phyloP scores from a whole-genome alignment of 345 rosid genomes.

The Zanthoxylum bungeanum region DNA sequence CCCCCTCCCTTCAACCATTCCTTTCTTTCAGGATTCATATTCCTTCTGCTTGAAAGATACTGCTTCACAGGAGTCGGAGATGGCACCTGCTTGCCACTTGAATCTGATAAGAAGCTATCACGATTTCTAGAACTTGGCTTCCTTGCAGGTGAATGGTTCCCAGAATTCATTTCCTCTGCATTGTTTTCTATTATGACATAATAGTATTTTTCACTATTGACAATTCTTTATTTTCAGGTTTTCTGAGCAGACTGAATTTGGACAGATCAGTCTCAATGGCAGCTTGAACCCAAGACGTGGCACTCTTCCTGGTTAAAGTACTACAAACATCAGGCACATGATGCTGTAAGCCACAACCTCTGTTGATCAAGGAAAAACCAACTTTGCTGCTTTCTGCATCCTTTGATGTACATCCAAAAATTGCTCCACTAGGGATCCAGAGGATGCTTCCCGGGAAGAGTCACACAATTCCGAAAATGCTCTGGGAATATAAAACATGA shows the following conservation, averaged over 20 bases:
- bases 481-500: constrained; percentile 18
- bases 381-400: constrained; percentile 27
- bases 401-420: constrained; percentile 40
- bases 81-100: constrained; percentile 16
- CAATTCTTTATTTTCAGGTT: constrained; percentile 19
- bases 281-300: constrained; percentile 42
- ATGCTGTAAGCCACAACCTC: neutral
- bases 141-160: constrained; percentile 17
- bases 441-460: constrained; percentile 26
- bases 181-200: constrained; percentile 27
- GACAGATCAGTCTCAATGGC: constrained; percentile 35
- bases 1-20: constrained; percentile 19
- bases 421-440: constrained; percentile 29
- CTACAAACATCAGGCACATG: constrained; percentile 6
- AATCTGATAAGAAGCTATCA: neutral
- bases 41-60: constrained; percentile 13
- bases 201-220: constrained; percentile 14
- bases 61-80: constrained; percentile 15
- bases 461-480: constrained; percentile 35
- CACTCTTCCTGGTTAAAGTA: constrained; percentile 23
- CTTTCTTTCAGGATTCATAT: constrained; percentile 16
- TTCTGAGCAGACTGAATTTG: constrained; percentile 36
- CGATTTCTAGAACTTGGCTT: constrained; percentile 20
- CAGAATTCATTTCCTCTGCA: constrained; percentile 16
- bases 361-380: constrained; percentile 25